These are phyloP conservation scores for Allantophomopsis lycopodina DNA, from an alignment of 2,329 filamentous ascomycete species.

Conservation along the genomic window DNA sequence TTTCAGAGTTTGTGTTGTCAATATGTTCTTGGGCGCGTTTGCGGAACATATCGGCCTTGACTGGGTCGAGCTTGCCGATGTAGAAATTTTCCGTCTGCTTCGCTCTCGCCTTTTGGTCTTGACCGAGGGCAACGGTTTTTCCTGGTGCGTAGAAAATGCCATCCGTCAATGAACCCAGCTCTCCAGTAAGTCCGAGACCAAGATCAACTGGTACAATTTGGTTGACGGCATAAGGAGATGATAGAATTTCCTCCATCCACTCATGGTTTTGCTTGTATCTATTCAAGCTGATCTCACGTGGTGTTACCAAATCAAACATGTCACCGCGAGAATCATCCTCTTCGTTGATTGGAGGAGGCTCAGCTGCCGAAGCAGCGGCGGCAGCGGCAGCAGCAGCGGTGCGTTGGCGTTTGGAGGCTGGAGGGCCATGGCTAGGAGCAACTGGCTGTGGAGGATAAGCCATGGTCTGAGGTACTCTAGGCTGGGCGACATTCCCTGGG, in stretches of 20 bases:
- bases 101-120: conserved; percentile 8
- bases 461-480: conserved; percentile 34
- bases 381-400: conserved; percentile 8
- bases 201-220: conserved; percentile 83
- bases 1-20: conserved; percentile 62
- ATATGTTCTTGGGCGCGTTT: conserved; percentile 63
- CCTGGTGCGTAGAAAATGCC: conserved; percentile 65
- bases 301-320: conserved; percentile 78
- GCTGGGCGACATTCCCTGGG: conserved; percentile 8
- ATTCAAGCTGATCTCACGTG: conserved; percentile 74
- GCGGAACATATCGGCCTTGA: conserved; percentile 73
- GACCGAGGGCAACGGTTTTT: conserved; percentile 29
- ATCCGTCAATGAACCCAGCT: conserved; percentile 67
- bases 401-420: conserved; percentile 38
- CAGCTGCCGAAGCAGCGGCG: conserved; percentile 19
- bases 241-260: conserved; percentile 97
- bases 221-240: conserved; percentile 72
- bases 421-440: conserved; percentile 25
- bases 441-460: conserved; percentile 41
- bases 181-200: conserved; percentile 72
- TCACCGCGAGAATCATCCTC: conserved; percentile 83
- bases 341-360: conserved; percentile 54
- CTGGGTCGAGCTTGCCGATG: conserved; percentile 53
- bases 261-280: conserved; percentile 93
- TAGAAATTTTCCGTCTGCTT: conserved; percentile 37